Evolutionary conservation across 768 basidiomycete genomes (phyloP).

Genomic region (Scleroderma citrinum): DNA sequence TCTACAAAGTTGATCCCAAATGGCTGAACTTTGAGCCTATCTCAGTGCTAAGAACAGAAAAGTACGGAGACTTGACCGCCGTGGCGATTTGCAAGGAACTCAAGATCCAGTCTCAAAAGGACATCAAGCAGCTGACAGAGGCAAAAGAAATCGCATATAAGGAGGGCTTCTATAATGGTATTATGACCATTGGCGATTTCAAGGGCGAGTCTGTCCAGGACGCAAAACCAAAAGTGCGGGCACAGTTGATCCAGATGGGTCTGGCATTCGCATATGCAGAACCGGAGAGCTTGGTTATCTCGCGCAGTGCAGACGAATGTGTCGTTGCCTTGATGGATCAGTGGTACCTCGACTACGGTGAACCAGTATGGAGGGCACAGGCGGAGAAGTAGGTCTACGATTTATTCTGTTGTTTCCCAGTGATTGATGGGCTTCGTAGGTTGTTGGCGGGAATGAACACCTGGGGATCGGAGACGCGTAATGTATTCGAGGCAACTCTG

Average conservation of each 20-base stretch:
- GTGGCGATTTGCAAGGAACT: conserved; percentile 77
- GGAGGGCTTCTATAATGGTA: conserved; percentile 95
- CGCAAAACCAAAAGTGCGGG: conserved; percentile 85
- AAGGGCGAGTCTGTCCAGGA: conserved; percentile 85
- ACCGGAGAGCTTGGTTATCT: conserved; percentile 87
- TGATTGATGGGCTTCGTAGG: conserved; percentile 34
- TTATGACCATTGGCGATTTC: conserved; percentile 88
- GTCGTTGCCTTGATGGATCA: conserved; percentile 98
- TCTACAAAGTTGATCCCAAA: conserved; percentile 87
- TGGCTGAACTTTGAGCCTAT: conserved; percentile 86
- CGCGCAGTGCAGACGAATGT: conserved; percentile 93
- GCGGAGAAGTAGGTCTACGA: conserved; percentile 62
- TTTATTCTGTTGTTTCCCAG: neutral
- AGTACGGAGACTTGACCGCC: conserved; percentile 91
- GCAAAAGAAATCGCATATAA: conserved; percentile 98
- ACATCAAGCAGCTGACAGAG: conserved; percentile 86
- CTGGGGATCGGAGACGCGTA: conserved; percentile 85
- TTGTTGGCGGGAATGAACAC: conserved; percentile 83
- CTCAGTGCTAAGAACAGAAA: conserved; percentile 81
- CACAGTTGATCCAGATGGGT: conserved; percentile 70
- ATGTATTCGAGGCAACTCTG: conserved; percentile 86
- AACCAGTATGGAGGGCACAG: conserved; percentile 79
- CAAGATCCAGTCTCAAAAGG: conserved; percentile 95
- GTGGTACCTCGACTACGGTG: conserved; percentile 98
- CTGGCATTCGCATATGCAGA: conserved; percentile 91